Conservation (phyloP, 495 filamentous ascomycete species). For the Neurospora intermedia region DNA sequence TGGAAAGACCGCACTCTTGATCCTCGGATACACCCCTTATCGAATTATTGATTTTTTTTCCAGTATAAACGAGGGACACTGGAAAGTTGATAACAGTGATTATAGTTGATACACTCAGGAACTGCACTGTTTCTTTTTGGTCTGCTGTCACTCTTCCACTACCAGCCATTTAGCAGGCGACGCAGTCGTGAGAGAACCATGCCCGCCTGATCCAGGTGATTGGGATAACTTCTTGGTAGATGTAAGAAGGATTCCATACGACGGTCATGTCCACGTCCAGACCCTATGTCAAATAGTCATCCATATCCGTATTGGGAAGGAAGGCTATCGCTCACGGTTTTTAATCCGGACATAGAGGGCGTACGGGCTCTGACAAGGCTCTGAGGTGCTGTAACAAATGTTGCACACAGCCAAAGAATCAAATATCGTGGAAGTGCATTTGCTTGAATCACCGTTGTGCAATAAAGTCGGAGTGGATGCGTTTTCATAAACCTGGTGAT, state of each 20-base stretch:
- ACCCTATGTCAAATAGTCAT: background rate
- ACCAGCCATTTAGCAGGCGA: background rate
- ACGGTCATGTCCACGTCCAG: background rate
- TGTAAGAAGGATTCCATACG: background rate
- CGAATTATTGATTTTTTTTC: background rate
- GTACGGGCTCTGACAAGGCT: background rate
- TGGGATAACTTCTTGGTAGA: background rate
- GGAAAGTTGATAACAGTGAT: background rate
- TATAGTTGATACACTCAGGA: background rate
- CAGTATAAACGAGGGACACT: background rate
- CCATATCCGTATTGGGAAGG: background rate
- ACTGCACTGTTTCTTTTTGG: background rate
- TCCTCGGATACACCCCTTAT: background rate
- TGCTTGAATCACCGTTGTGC: background rate
- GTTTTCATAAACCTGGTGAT: background rate
- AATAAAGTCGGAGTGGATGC: background rate
- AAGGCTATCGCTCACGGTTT: background rate
- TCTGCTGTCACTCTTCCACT: background rate
- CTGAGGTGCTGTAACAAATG: background rate
- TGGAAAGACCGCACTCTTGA: background rate
- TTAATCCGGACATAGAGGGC: background rate
- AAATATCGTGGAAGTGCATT: background rate
- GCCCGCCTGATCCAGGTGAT: background rate
- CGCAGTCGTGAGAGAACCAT: too few species aligned
- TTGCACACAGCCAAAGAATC: background rate